A percentile compares a stretch with the other conserved stretches of the same genome.
These are phyloP conservation scores for Penicillium sp. DNA, from an alignment of 2,329 filamentous ascomycete genomes.

Conservation along the genomic window DNA sequence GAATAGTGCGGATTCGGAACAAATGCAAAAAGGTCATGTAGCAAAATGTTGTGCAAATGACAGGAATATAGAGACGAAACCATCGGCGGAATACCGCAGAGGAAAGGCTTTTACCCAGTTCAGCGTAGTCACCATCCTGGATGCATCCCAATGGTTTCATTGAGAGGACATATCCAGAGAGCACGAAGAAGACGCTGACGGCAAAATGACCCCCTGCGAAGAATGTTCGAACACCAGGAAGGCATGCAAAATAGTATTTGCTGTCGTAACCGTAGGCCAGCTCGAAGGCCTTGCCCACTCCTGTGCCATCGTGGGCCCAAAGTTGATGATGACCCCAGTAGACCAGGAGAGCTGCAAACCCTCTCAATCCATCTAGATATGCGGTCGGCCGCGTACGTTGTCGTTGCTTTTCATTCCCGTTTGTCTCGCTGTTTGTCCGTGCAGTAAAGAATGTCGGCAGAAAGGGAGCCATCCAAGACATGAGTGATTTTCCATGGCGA, in stretches of 20 bases:
- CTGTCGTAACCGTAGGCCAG: slow-evolving; percentile 50
- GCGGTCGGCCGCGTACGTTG: neutral
- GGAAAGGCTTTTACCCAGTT: slow-evolving; percentile 46
- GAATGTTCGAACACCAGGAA: slow-evolving; percentile 62
- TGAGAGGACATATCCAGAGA: neutral
- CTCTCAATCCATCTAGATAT: neutral
- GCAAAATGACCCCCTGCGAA: slow-evolving; percentile 37
- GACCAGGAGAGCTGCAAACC: slow-evolving; percentile 23
- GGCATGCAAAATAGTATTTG: slow-evolving; percentile 51
- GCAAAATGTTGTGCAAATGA: slow-evolving; percentile 58
- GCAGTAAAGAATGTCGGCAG: neutral
- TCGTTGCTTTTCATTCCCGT: neutral
- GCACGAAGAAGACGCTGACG: neutral
- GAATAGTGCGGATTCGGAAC: neutral
- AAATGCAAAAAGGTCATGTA: slow-evolving; percentile 51
- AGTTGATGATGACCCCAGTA: neutral
- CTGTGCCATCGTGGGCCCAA: slow-evolving; percentile 42
- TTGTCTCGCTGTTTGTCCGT: neutral
- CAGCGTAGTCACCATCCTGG: slow-evolving; percentile 9
- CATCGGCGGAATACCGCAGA: slow-evolving; percentile 55
- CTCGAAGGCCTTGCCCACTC: slow-evolving; percentile 50
- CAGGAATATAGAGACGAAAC: slow-evolving; percentile 53
- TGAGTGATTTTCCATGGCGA: neutral
- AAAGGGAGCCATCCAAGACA: neutral
- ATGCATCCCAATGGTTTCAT: neutral